Evolutionary conservation across 306 rosid genomes (phyloP).

Genomic region (Vachellia collinsii): DNA sequence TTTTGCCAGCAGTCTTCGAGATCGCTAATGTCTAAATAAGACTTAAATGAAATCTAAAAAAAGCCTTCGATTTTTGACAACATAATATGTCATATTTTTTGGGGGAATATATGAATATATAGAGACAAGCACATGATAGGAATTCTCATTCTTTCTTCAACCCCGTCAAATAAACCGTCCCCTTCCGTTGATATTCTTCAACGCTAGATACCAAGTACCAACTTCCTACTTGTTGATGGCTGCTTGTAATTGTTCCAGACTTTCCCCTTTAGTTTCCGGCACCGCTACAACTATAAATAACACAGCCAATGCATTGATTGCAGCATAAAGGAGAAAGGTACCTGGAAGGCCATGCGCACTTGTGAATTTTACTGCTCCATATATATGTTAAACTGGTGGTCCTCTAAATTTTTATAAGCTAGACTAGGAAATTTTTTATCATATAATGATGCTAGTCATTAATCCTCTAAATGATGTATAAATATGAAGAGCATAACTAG

Average conservation of each 20-base stretch:
- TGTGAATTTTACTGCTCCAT: slow-evolving; percentile 19
- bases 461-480: slow-evolving; percentile 7
- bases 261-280: slow-evolving; percentile 92
- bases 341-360: slow-evolving; percentile 57
- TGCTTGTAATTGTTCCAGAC: slow-evolving; percentile 90
- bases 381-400: slow-evolving; percentile 14
- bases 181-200: neutral
- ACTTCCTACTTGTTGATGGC: slow-evolving; percentile 56
- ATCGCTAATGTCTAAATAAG: neutral
- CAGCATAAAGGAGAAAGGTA: slow-evolving; percentile 77
- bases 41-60: neutral
- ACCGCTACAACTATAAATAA: slow-evolving; percentile 63
- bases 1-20: too few relatives aligned
- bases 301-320: slow-evolving; percentile 67
- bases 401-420: slow-evolving; percentile 5
- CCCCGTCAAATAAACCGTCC: neutral
- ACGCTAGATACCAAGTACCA: neutral
- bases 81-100: neutral
- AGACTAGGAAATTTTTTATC: neutral
- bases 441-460: neutral
- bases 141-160: neutral
- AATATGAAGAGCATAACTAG: slow-evolving; percentile 8
- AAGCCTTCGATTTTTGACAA: neutral
- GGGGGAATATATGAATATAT: neutral
- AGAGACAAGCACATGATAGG: slow-evolving; percentile 1